These are phyloP conservation scores for Colletotrichum graminicola DNA, from an alignment of 2,329 filamentous ascomycete species.

Conservation along the genomic window DNA sequence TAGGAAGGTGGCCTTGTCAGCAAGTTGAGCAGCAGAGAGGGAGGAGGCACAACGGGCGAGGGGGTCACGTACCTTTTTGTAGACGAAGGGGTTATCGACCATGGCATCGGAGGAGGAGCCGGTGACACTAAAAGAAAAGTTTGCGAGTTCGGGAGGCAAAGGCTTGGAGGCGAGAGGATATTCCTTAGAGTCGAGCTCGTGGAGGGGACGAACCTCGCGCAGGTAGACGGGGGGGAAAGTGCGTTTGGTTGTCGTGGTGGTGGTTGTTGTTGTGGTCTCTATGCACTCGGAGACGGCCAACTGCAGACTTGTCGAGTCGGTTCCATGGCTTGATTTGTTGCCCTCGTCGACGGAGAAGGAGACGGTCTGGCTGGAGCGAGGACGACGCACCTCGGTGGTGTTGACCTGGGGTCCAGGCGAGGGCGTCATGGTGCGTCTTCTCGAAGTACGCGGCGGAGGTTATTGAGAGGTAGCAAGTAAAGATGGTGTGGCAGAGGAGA, in stretches of 20 bases:
- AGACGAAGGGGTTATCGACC: conserved; percentile 15
- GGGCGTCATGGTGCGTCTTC: conserved; percentile 54
- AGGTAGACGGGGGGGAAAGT: conserved; percentile 88
- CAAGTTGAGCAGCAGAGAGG: neutral
- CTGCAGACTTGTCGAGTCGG: conserved; percentile 56
- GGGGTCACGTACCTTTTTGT: conserved; percentile 31
- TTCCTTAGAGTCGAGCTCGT: conserved; percentile 84
- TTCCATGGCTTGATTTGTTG: conserved; percentile 49
- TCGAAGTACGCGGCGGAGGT: conserved; percentile 8
- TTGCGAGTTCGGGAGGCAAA: conserved; percentile 82
- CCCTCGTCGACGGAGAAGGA: conserved; percentile 62
- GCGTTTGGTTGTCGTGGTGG: conserved; percentile 89
- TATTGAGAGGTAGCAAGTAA: conserved; percentile 6
- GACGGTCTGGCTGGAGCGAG: conserved; percentile 58
- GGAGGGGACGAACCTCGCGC: conserved; percentile 76
- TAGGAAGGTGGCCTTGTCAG: neutral
- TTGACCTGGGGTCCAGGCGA: conserved; percentile 48
- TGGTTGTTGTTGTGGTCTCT: conserved; percentile 82
- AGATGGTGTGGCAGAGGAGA: neutral
- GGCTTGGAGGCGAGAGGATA: conserved; percentile 89
- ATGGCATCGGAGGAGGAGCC: conserved; percentile 56
- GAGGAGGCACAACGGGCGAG: neutral
- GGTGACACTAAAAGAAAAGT: conserved; percentile 79
- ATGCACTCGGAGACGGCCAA: conserved; percentile 74
- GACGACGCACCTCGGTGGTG: conserved; percentile 44